Conservation (phyloP, 768 basidiomycete species). For the Macrolepiota fuliginosa region DNA sequence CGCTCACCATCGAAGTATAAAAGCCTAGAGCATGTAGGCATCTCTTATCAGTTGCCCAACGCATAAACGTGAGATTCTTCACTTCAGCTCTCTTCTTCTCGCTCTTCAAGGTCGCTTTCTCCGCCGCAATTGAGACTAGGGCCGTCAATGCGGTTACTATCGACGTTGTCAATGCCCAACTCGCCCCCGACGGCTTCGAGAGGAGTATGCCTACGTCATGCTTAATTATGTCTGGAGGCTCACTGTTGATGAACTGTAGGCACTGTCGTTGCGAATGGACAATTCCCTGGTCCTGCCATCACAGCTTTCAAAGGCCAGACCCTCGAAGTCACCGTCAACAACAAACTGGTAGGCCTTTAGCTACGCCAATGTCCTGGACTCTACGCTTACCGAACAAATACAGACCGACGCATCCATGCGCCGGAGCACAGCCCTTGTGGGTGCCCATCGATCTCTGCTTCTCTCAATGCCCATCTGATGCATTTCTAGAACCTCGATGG, state of each 20-base stretch:
- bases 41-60: neutral
- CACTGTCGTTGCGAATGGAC: constrained; percentile 23
- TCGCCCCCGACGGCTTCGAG: constrained; percentile 41
- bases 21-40: neutral
- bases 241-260: constrained; percentile 10
- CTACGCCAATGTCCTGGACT: constrained; percentile 21
- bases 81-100: constrained; percentile 1
- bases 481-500: constrained; percentile 38
- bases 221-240: neutral
- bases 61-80: neutral
- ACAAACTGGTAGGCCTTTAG: neutral
- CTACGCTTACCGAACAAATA: constrained; percentile 10
- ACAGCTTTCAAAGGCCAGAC: constrained; percentile 24
- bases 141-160: constrained; percentile 21
- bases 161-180: constrained; percentile 32
- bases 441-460: neutral
- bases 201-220: constrained; percentile 5
- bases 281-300: constrained; percentile 30
- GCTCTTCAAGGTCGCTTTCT: constrained; percentile 2
- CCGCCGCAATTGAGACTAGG: neutral
- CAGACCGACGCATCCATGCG: constrained; percentile 49
- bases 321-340: neutral
- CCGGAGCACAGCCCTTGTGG: constrained; percentile 18
- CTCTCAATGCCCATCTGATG: neutral
- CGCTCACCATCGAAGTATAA: neutral